Percentiles rank a stretch among this genome's conserved stretches.
These are phyloP conservation scores for Podospora sp. DNA, from an alignment of 495 filamentous ascomycete species.

Conservation along the genomic window DNA sequence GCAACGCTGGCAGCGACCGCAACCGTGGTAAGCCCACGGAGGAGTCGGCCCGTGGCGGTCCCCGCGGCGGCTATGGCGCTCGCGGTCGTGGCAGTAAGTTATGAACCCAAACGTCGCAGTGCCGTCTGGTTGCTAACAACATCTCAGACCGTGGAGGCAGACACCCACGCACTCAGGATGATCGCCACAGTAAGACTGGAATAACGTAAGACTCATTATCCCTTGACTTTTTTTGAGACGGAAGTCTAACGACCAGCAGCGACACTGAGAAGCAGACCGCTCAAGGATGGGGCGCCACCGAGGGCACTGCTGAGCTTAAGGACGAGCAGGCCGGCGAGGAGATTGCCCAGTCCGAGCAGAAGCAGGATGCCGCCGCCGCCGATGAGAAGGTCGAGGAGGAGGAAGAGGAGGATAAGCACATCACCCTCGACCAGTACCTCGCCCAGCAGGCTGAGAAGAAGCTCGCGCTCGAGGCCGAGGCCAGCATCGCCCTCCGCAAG, in stretches of 20 bases:
- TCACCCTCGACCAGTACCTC: conserved; percentile 85
- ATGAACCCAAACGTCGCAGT: conserved; percentile 1
- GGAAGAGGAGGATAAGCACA: conserved; percentile 81
- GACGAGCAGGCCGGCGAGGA: conserved; percentile 87
- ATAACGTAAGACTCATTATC: conserved; percentile 59
- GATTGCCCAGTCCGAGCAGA: conserved; percentile 80
- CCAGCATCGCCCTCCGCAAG: conserved; percentile 69
- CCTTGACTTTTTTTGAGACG: conserved; percentile 16
- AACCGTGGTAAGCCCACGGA: conserved; percentile 83
- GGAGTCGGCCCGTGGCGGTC: conserved; percentile 59
- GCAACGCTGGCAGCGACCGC: conserved; percentile 74
- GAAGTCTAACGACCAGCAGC: conserved; percentile 26
- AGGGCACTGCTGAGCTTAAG: conserved; percentile 76
- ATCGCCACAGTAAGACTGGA: conserved; percentile 78
- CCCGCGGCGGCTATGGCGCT: conserved; percentile 56
- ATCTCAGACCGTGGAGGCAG: conserved; percentile 48
- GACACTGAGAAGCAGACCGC: conserved; percentile 91
- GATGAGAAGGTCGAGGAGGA: conserved; percentile 43
- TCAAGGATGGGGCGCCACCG: conserved; percentile 84
- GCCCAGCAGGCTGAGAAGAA: conserved; percentile 85
- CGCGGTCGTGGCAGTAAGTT: conserved; percentile 61
- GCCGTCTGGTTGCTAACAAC: conserved; percentile 16
- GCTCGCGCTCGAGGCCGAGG: conserved; percentile 63
- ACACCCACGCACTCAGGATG: conserved; percentile 61
- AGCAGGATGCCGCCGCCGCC: conserved; percentile 45